Percentiles rank a stretch among this genome's conserved stretches.
Conservation (phyloP, 306 rosid genomes). For the Senna siamea region DNA sequence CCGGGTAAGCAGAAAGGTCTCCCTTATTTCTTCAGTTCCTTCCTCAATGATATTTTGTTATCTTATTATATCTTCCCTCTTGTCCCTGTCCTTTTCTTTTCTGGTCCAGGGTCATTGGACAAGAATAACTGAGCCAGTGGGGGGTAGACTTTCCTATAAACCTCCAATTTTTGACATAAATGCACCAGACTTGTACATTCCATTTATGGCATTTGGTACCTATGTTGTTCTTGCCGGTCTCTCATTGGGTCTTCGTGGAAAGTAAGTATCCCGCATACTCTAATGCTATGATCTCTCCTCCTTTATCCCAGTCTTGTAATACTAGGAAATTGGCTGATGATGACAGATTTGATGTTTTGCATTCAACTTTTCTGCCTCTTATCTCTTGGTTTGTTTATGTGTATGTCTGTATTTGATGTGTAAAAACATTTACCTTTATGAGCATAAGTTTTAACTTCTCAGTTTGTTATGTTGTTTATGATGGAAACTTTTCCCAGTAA, state of each 20-base stretch:
- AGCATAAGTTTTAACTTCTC: neutral
- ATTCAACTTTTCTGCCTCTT: neutral
- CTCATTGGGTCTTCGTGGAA: constrained; percentile 90
- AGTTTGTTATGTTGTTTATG: neutral
- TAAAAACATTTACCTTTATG: neutral
- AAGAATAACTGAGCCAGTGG: constrained; percentile 92
- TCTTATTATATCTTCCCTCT: constrained; percentile 20
- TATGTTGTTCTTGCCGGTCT: constrained; percentile 94
- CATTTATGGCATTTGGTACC: constrained; percentile 96
- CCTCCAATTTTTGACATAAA: constrained; percentile 95
- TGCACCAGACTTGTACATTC: constrained; percentile 96
- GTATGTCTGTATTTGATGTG: neutral
- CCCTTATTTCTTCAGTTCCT: constrained; percentile 22
- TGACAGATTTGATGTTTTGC: neutral
- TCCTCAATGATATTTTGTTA: constrained; percentile 13
- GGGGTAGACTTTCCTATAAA: constrained; percentile 93
- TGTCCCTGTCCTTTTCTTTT: constrained; percentile 28
- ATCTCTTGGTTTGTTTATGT: neutral
- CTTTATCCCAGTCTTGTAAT: constrained; percentile 7
- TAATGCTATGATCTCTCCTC: neutral
- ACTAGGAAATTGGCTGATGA: neutral
- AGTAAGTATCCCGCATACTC: constrained; percentile 52
- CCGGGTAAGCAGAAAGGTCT: constrained; percentile 55
- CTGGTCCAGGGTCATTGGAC: constrained; percentile 96
- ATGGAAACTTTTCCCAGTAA: neutral